Conservation (phyloP, 1,284 basidiomycete species). For the Microbotryomycetes sp. region DNA sequence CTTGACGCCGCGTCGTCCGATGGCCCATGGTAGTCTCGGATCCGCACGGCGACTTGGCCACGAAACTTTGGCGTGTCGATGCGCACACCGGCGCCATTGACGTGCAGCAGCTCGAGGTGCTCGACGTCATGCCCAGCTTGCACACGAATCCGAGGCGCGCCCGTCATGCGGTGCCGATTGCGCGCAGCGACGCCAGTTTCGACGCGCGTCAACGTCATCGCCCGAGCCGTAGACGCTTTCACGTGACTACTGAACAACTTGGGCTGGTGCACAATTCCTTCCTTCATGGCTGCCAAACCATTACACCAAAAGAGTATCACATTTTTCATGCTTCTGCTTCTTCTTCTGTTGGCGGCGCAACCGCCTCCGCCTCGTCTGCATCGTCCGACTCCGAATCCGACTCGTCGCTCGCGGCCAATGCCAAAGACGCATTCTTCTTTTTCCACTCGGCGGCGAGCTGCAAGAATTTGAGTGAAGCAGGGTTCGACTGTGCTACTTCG, state of each 20-base stretch:
- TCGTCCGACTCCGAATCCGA: conserved; percentile 37
- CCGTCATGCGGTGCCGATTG: neutral
- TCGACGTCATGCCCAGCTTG: neutral
- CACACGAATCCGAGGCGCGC: neutral
- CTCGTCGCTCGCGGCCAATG: conserved; percentile 37
- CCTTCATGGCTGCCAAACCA: too few relatives aligned
- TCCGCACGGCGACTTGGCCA: neutral
- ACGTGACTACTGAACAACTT: neutral
- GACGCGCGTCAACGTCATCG: neutral
- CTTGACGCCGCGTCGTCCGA: neutral
- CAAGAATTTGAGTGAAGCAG: conserved; percentile 78
- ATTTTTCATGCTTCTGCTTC: too few relatives aligned
- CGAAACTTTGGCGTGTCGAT: neutral
- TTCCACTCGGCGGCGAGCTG: conserved; percentile 87
- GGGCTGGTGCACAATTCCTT: too few relatives aligned
- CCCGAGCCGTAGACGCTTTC: neutral
- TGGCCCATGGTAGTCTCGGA: neutral
- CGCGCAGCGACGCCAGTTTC: neutral
- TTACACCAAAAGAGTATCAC: too few relatives aligned
- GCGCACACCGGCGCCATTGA: neutral
- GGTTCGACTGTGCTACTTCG: conserved; percentile 73
- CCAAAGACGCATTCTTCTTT: conserved; percentile 21
- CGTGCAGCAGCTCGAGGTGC: neutral
- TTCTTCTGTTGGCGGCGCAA: conserved; percentile 22
- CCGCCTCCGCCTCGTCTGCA: conserved; percentile 37